Base-by-base conservation (phyloP, 441 rosid species). In the Adansonia grandidieri region DNA sequence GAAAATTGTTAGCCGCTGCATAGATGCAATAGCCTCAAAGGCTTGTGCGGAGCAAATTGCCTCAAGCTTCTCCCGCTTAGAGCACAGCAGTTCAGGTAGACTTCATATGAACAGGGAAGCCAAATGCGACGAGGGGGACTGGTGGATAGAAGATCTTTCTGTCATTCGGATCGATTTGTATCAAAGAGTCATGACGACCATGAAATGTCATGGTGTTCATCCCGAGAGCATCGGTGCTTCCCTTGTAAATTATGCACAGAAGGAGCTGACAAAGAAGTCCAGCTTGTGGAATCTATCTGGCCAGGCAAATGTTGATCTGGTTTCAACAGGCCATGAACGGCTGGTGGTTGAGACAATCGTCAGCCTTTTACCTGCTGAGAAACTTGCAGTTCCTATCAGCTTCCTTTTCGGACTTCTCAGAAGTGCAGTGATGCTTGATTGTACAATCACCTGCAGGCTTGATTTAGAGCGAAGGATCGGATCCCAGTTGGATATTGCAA, bases 51-150 rank as follows among this genome's bases (percentile, higher is more conserved):
- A 96, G 87, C 98, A 96, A 79, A 96, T 93, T 17, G 97, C 98
- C 37, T 93, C 97, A 1, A 96, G 99, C 82, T 96, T 96, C 84
- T 96, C 99, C 0, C 84, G 98, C n/a, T 86, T 96, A 64, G 97
- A 96, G 90, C 93, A 96, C 71, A 93, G 98, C 84, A 93, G 97
- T 87, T 93, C 99, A 0, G 99, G 99, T 74, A 88, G 99, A 83
- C 97, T 96, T 73, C 98, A 93, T 82, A 92, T 91, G 97, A 93
- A 89, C 86, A 92, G 76, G 87, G 94, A 89, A 75, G 88, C 87
- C 32, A 96, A 92, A 78, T 83, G 92, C 42, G 98, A 90, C 32
- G 32, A 28, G 47, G 93, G 93, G 28, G 99, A 96, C 77, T 93
- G 99, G 99, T 96, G 99, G 98, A 90, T 91, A 19, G 94, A 93